Conservation (phyloP, 2,329 filamentous ascomycete species). For the Incumbomyces delicatus region DNA sequence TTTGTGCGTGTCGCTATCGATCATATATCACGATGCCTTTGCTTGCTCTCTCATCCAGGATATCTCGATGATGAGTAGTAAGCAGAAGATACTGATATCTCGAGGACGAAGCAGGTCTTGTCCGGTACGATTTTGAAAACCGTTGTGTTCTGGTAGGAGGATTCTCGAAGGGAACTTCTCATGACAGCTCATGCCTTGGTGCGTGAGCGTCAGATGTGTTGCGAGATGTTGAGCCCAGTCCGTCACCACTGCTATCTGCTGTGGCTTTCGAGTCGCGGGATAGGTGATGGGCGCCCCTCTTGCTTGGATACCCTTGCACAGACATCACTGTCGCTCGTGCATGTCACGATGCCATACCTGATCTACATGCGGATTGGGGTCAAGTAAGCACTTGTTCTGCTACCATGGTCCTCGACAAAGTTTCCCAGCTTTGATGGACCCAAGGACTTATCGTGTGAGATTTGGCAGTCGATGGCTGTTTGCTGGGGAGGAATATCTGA, state of each 20-base stretch:
- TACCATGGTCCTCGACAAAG: not conserved
- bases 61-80: not conserved
- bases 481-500: too few species aligned
- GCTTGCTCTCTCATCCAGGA: not conserved
- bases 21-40: conserved; percentile 15
- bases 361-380: conserved; percentile 4
- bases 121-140: not conserved
- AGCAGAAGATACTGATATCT: conserved; percentile 14
- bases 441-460: not conserved
- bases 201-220: conserved; percentile 5
- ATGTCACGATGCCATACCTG: conserved; percentile 6
- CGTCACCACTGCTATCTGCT: conserved; percentile 1
- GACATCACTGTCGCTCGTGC: not conserved
- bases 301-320: conserved; percentile 1
- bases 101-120: conserved; percentile 22
- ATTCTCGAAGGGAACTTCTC: conserved; percentile 8
- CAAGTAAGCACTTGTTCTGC: not conserved
- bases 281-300: not conserved
- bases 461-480: not conserved
- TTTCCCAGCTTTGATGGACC: not conserved
- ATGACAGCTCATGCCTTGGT: not conserved
- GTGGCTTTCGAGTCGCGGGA: conserved; percentile 4
- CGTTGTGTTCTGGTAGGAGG: conserved; percentile 1
- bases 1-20: conserved; percentile 11
- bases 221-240: conserved; percentile 6